Percentiles rank a stretch among this genome's conserved stretches.
Evolutionary conservation across 2,329 filamentous ascomycete species (phyloP).

Genomic region (Aspergillus sp.): DNA sequence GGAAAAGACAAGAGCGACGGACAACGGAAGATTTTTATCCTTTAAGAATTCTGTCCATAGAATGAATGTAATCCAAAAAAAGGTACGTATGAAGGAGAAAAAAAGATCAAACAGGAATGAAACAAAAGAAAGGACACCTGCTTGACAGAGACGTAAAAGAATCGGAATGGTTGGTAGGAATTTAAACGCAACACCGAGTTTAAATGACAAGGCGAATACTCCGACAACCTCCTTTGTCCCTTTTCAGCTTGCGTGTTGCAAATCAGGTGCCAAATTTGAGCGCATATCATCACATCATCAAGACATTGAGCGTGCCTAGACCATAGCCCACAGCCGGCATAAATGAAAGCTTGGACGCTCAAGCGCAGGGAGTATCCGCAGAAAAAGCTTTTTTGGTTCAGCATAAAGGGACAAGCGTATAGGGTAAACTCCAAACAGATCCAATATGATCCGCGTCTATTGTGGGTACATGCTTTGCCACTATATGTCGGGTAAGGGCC

Average conservation of each 20-base stretch:
- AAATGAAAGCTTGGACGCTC: neutral
- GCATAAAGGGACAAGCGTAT: neutral
- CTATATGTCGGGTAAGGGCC: conserved; percentile 11
- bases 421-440: neutral
- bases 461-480: conserved; percentile 4
- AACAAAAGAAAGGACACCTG: neutral
- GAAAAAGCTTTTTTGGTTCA: neutral
- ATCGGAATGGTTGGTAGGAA: neutral
- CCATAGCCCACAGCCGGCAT: neutral
- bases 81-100: neutral
- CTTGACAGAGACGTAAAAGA: neutral
- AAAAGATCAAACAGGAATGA: neutral
- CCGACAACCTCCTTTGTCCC: neutral
- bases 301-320: conserved; percentile 2
- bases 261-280: conserved; percentile 2
- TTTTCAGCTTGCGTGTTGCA: conserved; percentile 8
- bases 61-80: neutral
- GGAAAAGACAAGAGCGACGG: neutral
- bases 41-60: neutral
- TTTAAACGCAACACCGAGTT: neutral
- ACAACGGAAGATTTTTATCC: neutral
- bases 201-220: neutral
- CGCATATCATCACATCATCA: conserved; percentile 9
- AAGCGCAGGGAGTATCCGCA: neutral
- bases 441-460: conserved; percentile 5